Conservation (phyloP, 2,329 filamentous ascomycete species). For the Hypomyces rosellus region DNA sequence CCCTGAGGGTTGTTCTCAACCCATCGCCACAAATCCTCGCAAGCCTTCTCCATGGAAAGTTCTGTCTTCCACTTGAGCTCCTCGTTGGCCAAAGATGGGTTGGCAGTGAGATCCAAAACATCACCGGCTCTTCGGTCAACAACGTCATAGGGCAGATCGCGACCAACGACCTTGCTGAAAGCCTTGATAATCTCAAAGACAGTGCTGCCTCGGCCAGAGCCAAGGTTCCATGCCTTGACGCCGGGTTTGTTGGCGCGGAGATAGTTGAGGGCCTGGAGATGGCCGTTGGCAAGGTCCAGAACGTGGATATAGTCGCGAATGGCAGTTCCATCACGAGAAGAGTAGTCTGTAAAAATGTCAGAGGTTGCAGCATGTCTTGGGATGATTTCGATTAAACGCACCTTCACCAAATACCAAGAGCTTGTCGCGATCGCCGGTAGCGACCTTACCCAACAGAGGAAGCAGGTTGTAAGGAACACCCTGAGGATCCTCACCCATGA, state of each 20-base stretch:
- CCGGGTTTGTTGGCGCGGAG: slow-evolving; percentile 79
- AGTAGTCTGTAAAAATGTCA: slow-evolving; percentile 60
- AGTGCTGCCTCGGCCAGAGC: slow-evolving; percentile 88
- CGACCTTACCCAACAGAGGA: slow-evolving; percentile 89
- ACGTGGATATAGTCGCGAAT: slow-evolving; percentile 99
- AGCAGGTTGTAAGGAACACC: slow-evolving; percentile 94
- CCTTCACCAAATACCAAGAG: slow-evolving; percentile 90
- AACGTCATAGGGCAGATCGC: slow-evolving; percentile 80
- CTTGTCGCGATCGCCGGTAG: slow-evolving; percentile 90
- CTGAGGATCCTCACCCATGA: slow-evolving; percentile 98
- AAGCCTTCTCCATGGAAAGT: slow-evolving; percentile 85
- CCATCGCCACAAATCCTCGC: slow-evolving; percentile 93
- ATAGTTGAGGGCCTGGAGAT: slow-evolving; percentile 85
- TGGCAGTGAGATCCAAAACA: slow-evolving; percentile 90
- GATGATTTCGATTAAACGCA: slow-evolving; percentile 37
- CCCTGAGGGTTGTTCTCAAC: slow-evolving; percentile 94
- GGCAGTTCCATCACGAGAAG: slow-evolving; percentile 81
- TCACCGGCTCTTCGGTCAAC: slow-evolving; percentile 78
- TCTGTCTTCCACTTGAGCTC: slow-evolving; percentile 92
- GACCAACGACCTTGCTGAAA: slow-evolving; percentile 81
- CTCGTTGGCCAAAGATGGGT: slow-evolving; percentile 76
- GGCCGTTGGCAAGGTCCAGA: slow-evolving; percentile 78
- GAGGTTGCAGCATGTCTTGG: slow-evolving; percentile 14
- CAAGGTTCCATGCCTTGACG: slow-evolving; percentile 93
- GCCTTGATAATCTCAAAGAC: slow-evolving; percentile 97